Evolutionary conservation across 768 basidiomycete species (phyloP), one percentile per base, ranked within the genome.

Genomic region (Tulasnella sp.): DNA sequence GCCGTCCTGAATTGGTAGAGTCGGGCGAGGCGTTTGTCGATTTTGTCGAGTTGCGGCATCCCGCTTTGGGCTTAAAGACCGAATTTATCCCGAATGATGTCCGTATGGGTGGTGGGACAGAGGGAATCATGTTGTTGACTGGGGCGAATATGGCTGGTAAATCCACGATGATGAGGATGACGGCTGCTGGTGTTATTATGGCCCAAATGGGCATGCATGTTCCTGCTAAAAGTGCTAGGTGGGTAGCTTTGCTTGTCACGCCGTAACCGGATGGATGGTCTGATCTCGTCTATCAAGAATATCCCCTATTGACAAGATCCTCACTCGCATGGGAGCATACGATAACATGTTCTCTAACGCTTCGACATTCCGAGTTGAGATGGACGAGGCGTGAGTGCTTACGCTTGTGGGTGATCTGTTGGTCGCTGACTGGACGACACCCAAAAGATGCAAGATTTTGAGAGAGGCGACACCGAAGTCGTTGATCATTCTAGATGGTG

Each of bases 281-380:
- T 53, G 15, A 12, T 5, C 31, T 41, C 21, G 61, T 63, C 27
- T 58, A 49, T 61, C 4, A 61, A 91, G 90, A 34, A 67, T 99
- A 45, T 85, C 83, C 59, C 90, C 96, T 1, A 80, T 96, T 2
- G 93, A 99, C 66, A 74, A 83, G 11, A 96, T 99, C 62, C 77
- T 90, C 58, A 97, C 96, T 2, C 82, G 94, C 23, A 98, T 98
- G 96, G 96, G 96, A 8, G 96, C 96, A 2, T 96, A 97, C 67
- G 94, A 98, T 65, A 92, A 92, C 66, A 91, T 94, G 86, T 93
- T 92, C 69, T 83, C 86, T 2, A 83, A 89, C 63, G 79, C 91
- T 1, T 91, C 89, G 69, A 97, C 94, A 0, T 99, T 98, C 78
- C 96, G 97, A 68, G 96, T 99, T 19, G 96, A 99, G 67, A 73